A percentile compares a stretch with the other conserved stretches of the same genome.
Conservation (phyloP, 208 protist species). For the Naegleria fowleri region DNA sequence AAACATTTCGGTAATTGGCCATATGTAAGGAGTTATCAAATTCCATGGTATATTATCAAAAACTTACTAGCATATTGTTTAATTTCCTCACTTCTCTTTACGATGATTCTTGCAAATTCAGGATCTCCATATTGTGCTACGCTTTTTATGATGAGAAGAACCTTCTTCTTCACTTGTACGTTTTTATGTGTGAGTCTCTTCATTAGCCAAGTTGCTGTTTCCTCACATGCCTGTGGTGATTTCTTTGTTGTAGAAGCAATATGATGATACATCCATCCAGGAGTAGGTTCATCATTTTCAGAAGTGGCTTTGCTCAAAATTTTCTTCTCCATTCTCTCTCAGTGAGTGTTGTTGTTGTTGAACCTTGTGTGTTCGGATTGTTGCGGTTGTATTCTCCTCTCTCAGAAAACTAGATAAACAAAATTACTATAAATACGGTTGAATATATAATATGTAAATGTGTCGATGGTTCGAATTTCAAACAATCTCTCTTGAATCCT, state of each 20-base stretch:
- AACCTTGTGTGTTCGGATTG: constrained; percentile 5
- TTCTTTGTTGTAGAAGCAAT: constrained; percentile 33
- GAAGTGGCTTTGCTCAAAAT: constrained; percentile 35
- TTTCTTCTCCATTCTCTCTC: constrained; percentile 29
- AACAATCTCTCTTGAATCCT: too few species aligned
- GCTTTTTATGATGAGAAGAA: constrained; percentile 58
- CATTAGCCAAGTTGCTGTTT: constrained; percentile 27
- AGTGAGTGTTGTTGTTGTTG: constrained; percentile 9
- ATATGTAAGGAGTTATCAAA: not conserved
- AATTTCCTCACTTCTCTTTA: constrained; percentile 42
- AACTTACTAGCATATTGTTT: constrained; percentile 44
- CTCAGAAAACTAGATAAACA: not conserved
- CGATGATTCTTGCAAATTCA: constrained; percentile 61
- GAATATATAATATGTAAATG: too few species aligned
- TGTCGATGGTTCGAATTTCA: too few species aligned
- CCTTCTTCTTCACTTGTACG: constrained; percentile 50
- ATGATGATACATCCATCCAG: constrained; percentile 33
- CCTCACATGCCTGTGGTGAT: not conserved
- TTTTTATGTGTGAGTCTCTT: constrained; percentile 26
- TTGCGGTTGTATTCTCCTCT: too few species aligned
- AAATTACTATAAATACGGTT: not conserved
- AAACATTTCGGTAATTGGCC: too few species aligned
- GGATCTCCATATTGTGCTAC: constrained; percentile 56
- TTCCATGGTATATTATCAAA: not conserved
- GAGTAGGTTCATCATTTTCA: constrained; percentile 31